Base-by-base conservation (phyloP, 192 early-diverging fungal species). In the Coemansia sp. region DNA sequence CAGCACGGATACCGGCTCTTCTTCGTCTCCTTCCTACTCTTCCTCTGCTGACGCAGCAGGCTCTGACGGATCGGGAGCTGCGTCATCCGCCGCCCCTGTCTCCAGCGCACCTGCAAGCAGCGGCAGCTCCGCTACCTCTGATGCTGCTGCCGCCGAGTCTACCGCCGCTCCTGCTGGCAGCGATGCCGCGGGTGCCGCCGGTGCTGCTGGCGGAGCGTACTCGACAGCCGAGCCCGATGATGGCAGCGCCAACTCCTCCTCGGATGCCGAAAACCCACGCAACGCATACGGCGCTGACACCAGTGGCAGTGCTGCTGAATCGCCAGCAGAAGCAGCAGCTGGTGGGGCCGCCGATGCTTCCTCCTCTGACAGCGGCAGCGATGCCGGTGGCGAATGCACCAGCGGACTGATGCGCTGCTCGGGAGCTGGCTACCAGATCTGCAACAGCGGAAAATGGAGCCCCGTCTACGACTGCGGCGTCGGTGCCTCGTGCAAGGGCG, bases 371-470 rank as follows among this genome's bases (percentile, higher is more conserved):
- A 41, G 20, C 39, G 13, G 13, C 39, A 5, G 13, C 39, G 17
- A 25, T 17, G 37, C 2, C 2, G 25, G 62, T 43, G 67, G 58
- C 19, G 19, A 41, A 39, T 76, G 74, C 51, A 63, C 59, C 5
- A 54, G 46, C 45, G 74, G 74, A 1, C 38, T 63, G 7, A 66
- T 76, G 74, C 74, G 46, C 16, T 76, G 74, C 74, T 70, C 68
- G 48, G 68, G 68, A 42, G 17, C 25, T 8, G 67, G 74, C 49
- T 76, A 76, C 45, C 68, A 76, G 64, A 67, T 76, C 64, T 76
- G 74, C 64, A 55, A 61, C 37, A 37, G 25, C 45, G 68, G 74
- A 42, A 39, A 63, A 6, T 76, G 74, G 74, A 76, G 74, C 61
- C 22, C 40, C 14, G 60, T 64, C 14, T 74, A 70, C 59, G 17